Conservation (phyloP, 1,284 basidiomycete species). For the Ceratobasidium sp. region DNA sequence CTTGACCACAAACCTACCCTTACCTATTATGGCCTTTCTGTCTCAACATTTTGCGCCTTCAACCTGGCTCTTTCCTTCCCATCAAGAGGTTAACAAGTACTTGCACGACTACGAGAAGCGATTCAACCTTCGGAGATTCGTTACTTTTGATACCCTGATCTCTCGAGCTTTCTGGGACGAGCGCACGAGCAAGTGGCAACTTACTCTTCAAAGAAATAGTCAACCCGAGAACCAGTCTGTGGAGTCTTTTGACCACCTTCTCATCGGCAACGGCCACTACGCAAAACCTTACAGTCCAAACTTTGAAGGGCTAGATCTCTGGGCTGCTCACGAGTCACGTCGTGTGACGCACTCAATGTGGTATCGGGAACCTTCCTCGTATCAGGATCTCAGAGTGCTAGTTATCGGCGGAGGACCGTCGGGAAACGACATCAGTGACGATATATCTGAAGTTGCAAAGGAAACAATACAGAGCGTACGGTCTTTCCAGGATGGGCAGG, state of each 20-base stretch:
- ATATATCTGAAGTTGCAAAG: conserved; percentile 55
- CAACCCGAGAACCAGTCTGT: neutral
- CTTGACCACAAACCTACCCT: conserved; percentile 77
- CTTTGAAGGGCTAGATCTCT: conserved; percentile 67
- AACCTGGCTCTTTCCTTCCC: conserved; percentile 72
- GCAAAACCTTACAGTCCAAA: conserved; percentile 67
- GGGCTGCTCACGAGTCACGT: conserved; percentile 54
- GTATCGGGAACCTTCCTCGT: conserved; percentile 66
- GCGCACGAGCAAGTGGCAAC: conserved; percentile 57
- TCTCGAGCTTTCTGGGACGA: conserved; percentile 53
- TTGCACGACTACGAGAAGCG: conserved; percentile 68
- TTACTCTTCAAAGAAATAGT: conserved; percentile 42
- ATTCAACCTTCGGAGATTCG: conserved; percentile 66
- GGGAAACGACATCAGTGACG: conserved; percentile 70
- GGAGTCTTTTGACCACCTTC: conserved; percentile 64
- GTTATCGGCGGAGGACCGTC: conserved; percentile 78
- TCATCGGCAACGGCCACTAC: conserved; percentile 80
- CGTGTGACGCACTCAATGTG: conserved; percentile 69
- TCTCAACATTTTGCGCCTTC: conserved; percentile 71
- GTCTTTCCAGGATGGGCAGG: conserved; percentile 11
- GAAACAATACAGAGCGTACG: conserved; percentile 65
- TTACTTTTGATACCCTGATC: conserved; percentile 58
- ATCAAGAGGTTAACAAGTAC: conserved; percentile 68
- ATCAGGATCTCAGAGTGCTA: conserved; percentile 62
- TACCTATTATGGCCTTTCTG: conserved; percentile 74